Evolutionary conservation across 257 asterid genomes (phyloP), one percentile per base, ranked within the genome.

Genomic region (Jacaranda mimosifolia): DNA sequence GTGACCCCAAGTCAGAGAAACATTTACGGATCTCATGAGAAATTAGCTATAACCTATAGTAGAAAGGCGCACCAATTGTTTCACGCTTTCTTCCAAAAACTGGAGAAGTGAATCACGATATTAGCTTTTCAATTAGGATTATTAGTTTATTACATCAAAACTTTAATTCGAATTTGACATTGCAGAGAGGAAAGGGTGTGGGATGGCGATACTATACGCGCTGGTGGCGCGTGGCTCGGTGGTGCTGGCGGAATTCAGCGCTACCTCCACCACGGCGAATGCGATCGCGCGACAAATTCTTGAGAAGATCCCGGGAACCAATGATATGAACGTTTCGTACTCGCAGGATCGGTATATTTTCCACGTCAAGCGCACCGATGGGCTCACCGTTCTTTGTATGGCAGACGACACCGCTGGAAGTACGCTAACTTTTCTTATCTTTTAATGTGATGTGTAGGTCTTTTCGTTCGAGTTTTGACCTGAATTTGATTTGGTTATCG

Each of bases 331-430:
- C 11, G 94, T 89, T 48, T 96, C 99, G 0, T 96, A 96, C 79
- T 96, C 99, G 35, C 99, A 96, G 88, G 99, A 93, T 90, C 99
- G 98, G 51, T 96, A 87, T 75, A 89, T 96, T 77, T 96, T 96
- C 77, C 97, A 96, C 88, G 97, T 93, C 84, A 96, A 93, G 65
- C 97, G 99, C 77, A 96, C 99, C 77, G 99, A 96, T 86, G 99
- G 97, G 63, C 97, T 96, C 83, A 87, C 99, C 79, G 97, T 93
- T 36, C 97, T 96, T 4, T 96, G 99, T 87, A 93, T 96, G 99
- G 99, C 99, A 76, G 99, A 96, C 86, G 99, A 96, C 51, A 83
- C 85, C 59, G 94, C 94, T 86, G 98, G 97, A 86, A 84, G 99
- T 96, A 91, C 68, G 93, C 53, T 38, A 38, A 7, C 0, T 12